Base-by-base conservation (phyloP, 768 basidiomycete genomes). In the Boletus tomentosulus region DNA sequence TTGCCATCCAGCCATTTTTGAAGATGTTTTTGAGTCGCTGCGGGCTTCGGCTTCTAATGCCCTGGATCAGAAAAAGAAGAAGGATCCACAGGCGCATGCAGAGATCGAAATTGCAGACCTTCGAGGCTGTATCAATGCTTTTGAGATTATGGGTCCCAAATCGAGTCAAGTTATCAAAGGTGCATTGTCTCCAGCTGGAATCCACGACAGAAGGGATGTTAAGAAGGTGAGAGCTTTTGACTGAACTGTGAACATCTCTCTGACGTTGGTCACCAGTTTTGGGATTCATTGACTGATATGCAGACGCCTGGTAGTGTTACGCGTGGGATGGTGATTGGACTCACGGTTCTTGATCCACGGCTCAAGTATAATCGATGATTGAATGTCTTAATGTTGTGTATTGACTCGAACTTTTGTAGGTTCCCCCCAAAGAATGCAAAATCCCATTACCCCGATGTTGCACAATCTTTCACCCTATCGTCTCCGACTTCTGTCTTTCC, bases 141-240 rank as follows among this genome's bases (percentile, higher is more conserved):
- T 96, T 61, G 95, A 98, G 67, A 81, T 98, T 33, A 87, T 89
- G 76, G 96, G 96, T 3, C 91, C 91, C 3, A 88, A 84, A 65
- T 78, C 89, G 0, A 89, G 79, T 50, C 86, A 89, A 64, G 81
- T 94, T 11, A 68, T 88, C 48, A 83, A 80, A 61, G 86, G 86
- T 25, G 82, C 80, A 1, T 63, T 89, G 43, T 78, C 72, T 22
- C 81, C 81, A 7, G 73, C 76, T 12, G 64, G 71, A 4, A 71
- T 74, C 6, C 78, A 85, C 41, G 69, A 76, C 3, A 72, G 82
- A 41, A 69, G 68, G 34, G 84, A 84, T 11, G 86, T 88, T 51
- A 77, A 74, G 52, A 76, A 84, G 76, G 89, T 87, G 28, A 61
- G 48, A 4, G 4, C 10, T 24, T 37, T 30, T 15, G 5, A 15